Evolutionary conservation across 805 yeast species (phyloP).

Genomic region (Lachancea lanzarotensis): DNA sequence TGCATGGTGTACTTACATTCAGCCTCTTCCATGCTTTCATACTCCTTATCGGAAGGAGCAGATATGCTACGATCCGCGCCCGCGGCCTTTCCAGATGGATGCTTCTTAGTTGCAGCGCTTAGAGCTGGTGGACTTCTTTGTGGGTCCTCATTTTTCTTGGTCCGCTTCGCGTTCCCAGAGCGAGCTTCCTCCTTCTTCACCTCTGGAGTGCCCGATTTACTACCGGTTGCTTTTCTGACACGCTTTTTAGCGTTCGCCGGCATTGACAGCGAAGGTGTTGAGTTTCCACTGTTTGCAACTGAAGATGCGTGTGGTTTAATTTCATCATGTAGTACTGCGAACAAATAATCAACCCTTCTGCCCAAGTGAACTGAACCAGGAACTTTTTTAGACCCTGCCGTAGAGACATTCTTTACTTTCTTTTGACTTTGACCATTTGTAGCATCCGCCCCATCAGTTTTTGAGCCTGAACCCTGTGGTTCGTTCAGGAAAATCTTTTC

Average conservation of each 20-base stretch:
- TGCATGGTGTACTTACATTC: conserved; percentile 55
- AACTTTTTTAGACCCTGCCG: conserved; percentile 49
- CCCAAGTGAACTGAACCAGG: conserved; percentile 92
- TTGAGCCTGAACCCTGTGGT: conserved; percentile 14
- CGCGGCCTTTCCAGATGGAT: conserved; percentile 7
- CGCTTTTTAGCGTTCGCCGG: conserved; percentile 29
- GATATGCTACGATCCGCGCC: neutral
- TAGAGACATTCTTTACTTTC: conserved; percentile 19
- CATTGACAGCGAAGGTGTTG: conserved; percentile 9
- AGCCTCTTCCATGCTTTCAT: conserved; percentile 73
- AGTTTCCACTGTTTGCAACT: conserved; percentile 13
- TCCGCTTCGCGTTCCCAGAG: conserved; percentile 15
- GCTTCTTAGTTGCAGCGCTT: conserved; percentile 1
- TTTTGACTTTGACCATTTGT: conserved; percentile 12
- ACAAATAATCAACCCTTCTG: conserved; percentile 83
- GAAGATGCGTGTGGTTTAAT: conserved; percentile 29
- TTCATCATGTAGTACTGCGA: conserved; percentile 61
- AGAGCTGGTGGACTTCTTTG: conserved; percentile 6
- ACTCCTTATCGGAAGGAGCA: conserved; percentile 39
- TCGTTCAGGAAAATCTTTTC: conserved; percentile 73
- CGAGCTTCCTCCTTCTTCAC: conserved; percentile 10
- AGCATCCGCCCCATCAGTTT: conserved; percentile 6
- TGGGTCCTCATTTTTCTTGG: conserved; percentile 14
- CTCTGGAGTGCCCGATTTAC: conserved; percentile 20
- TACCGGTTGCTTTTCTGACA: conserved; percentile 24